Evolutionary conservation across 805 yeast species (phyloP).

Genomic region (Candida peoriensis): DNA sequence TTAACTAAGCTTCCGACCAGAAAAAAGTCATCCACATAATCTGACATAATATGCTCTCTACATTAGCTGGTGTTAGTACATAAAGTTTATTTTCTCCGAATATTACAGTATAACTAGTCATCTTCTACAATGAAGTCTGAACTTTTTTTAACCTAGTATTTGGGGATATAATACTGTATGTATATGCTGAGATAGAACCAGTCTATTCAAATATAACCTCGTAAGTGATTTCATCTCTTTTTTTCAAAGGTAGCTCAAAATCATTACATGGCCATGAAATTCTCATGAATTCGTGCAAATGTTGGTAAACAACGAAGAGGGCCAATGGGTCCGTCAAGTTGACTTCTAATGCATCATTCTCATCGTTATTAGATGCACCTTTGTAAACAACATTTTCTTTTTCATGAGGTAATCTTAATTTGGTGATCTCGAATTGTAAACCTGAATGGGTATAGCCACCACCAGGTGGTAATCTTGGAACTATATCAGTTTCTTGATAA

Average conservation of each 20-base stretch:
- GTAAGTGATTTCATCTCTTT: neutral
- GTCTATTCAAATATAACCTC: no score
- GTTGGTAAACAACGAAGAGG: conserved; percentile 14
- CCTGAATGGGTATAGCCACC: conserved; percentile 29
- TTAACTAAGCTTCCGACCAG: no score
- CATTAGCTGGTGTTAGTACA: no score
- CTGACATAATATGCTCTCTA: no score
- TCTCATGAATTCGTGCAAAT: conserved; percentile 16
- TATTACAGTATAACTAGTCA: no score
- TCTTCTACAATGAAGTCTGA: no score
- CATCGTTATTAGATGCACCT: conserved; percentile 14
- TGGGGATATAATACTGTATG: no score
- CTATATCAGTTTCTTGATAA: conserved; percentile 50
- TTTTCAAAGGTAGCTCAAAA: neutral
- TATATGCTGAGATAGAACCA: no score
- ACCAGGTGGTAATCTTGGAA: conserved; percentile 57
- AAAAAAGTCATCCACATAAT: no score
- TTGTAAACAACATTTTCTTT: conserved; percentile 11
- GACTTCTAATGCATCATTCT: no score
- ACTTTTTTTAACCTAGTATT: no score
- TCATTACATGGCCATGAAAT: conserved; percentile 23
- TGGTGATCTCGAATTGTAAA: conserved; percentile 28
- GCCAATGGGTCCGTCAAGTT: conserved; percentile 5
- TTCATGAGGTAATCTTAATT: conserved; percentile 31
- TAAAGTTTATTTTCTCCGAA: no score